phyloP scores from a whole-genome alignment of 1,284 basidiomycete species.

The Salmacisia buchloeana region DNA sequence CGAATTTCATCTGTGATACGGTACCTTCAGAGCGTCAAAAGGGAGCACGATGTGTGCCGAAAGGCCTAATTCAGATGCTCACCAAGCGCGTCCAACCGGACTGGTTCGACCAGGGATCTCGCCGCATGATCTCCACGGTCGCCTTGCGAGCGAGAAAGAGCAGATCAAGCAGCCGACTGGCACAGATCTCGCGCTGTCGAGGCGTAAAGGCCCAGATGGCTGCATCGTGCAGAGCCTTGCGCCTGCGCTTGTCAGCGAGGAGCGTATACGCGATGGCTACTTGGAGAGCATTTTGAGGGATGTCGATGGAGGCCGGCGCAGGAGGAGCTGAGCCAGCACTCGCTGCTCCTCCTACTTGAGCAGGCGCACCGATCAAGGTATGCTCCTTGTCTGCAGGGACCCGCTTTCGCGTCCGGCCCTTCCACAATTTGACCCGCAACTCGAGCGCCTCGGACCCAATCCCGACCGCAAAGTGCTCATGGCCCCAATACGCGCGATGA shows the following conservation, averaged over 20 bases:
- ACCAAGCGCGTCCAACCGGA: neutral
- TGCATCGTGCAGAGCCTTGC: neutral
- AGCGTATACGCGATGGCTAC: neutral
- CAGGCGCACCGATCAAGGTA: neutral
- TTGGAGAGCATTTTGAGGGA: neutral
- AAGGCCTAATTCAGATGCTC: neutral
- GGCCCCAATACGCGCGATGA: neutral
- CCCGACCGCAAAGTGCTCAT: neutral
- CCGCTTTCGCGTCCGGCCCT: neutral
- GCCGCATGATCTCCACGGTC: neutral
- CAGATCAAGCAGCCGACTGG: neutral
- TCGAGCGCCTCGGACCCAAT: neutral
- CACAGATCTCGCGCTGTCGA: neutral
- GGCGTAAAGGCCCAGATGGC: neutral
- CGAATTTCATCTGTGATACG: neutral
- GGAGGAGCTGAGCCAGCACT: neutral
- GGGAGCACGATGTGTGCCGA: neutral
- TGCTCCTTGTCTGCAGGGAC: too few species aligned
- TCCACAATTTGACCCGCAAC: neutral
- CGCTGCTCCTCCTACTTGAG: neutral
- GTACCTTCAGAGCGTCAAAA: neutral
- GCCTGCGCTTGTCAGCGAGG: neutral
- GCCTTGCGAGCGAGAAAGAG: neutral
- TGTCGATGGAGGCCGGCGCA: neutral
- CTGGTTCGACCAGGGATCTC: neutral